Base-by-base conservation (phyloP, 2,329 filamentous ascomycete genomes). In the Botryotinia narcissicola region DNA sequence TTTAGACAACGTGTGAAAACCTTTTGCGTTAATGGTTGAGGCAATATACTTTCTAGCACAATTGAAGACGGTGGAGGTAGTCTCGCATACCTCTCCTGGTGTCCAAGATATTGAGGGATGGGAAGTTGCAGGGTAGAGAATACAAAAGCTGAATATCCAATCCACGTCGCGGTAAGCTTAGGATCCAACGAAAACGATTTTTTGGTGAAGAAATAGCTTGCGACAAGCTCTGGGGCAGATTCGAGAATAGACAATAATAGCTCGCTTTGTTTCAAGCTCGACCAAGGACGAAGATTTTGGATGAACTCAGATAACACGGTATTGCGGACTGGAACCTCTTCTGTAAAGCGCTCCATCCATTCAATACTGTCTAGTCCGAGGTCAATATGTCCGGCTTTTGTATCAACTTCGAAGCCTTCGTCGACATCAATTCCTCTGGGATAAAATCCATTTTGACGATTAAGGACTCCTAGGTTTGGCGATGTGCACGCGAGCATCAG, bases 151-250 rank as follows among this genome's bases (percentile, higher is more conserved):
- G 94, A 94, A 80, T 97, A 97, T 60, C 95, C 95, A 77, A 98
- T 93, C 96, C 96, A 99, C 0, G 94, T 96, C 62, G 94, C 91
- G 4, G 94, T 96, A 8, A 97, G 86, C 80, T 97, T 98, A 0
- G 96, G 95, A 60, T 98, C 95, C 75, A 97, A 94, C 0, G 91
- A 89, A 79, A 98, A 96, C 71, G 91, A 89, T 74, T 88, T 90
- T 80, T 94, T 95, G 80, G 89, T 91, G 61, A 90, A 86, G 80
- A 97, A 98, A 81, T 97, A 99, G 79, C 94, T 91, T 61, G 94
- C 92, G 1, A 97, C 89, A 4, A 98, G 86, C 82, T 98, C 96
- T 0, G 97, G 95, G 0, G 92, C 93, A 12, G 89, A 89, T 75
- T 86, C 87, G 80, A 99, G 97, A 48, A 97, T 94, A 5, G 91